Conservation (phyloP, 495 filamentous ascomycete genomes). For the Aspergillus heteromorphus region DNA sequence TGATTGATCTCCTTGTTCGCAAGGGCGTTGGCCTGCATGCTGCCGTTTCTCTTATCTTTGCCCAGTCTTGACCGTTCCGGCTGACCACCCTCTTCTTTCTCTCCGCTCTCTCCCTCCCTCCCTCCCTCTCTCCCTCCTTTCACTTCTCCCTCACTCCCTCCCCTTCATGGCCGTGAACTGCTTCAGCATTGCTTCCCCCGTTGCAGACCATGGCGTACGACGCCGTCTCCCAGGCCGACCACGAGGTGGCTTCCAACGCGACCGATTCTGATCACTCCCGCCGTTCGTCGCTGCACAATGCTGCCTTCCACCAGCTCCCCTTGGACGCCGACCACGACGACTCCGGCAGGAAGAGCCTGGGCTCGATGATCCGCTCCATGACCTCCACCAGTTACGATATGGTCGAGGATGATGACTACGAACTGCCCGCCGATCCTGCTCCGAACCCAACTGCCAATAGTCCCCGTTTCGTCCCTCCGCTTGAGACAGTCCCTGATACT, state of each 20-base stretch:
- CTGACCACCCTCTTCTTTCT: not conserved
- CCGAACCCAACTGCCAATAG: conserved; percentile 21
- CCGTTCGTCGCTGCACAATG: conserved; percentile 22
- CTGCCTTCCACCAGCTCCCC: conserved; percentile 24
- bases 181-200: conserved; percentile 3
- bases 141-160: not conserved
- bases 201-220: conserved; percentile 42
- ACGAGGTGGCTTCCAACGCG: conserved; percentile 35
- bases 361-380: conserved; percentile 41
- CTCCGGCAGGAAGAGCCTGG: conserved; percentile 21
- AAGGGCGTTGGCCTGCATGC: not conserved
- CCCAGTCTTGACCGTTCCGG: not conserved
- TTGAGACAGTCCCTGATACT: conserved; percentile 27
- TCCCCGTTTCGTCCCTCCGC: conserved; percentile 28
- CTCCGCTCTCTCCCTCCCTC: not conserved
- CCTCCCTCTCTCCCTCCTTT: not conserved
- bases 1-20: not conserved
- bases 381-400: conserved; percentile 40
- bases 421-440: conserved; percentile 27
- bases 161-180: conserved; percentile 15
- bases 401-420: conserved; percentile 44
- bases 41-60: not conserved
- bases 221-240: conserved; percentile 39
- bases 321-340: conserved; percentile 24
- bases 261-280: conserved; percentile 30